These are phyloP conservation scores for Ananas comosus DNA, from an alignment of 176 grass and related monocot species.

Conservation along the genomic window DNA sequence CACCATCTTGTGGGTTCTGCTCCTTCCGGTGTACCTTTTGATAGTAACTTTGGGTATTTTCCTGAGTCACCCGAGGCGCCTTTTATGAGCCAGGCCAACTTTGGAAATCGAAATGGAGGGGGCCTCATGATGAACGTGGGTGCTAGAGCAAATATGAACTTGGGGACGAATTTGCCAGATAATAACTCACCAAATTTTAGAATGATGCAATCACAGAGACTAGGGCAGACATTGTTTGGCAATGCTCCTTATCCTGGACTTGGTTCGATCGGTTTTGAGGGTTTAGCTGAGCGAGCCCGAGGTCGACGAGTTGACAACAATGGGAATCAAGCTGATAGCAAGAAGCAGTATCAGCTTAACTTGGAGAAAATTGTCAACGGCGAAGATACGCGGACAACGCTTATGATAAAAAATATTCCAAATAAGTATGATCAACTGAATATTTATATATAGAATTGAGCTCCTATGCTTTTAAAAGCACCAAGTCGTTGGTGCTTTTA, in stretches of 20 bases:
- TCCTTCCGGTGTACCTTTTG: conserved; percentile 68
- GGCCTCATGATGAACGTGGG: conserved; percentile 51
- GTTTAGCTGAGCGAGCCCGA: conserved; percentile 33
- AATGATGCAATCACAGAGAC: conserved; percentile 41
- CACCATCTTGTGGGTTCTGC: conserved; percentile 72
- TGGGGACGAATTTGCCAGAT: conserved; percentile 39
- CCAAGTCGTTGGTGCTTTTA: too few species aligned
- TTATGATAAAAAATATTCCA: conserved; percentile 98
- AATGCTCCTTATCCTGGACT: conserved; percentile 47
- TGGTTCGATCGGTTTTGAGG: conserved; percentile 44
- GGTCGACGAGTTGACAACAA: conserved; percentile 40
- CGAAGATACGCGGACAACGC: conserved; percentile 71
- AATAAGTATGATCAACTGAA: conserved; percentile 53
- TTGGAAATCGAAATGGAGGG: conserved; percentile 37
- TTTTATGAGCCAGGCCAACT: conserved; percentile 49
- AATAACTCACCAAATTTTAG: conserved; percentile 59
- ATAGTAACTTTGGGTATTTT: conserved; percentile 74
- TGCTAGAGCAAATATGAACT: conserved; percentile 25
- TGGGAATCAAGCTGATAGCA: conserved; percentile 56
- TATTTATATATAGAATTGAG: background rate
- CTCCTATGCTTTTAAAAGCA: too few species aligned
- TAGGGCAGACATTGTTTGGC: conserved; percentile 43
- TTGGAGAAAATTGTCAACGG: conserved; percentile 77
- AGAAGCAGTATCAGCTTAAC: conserved; percentile 88
- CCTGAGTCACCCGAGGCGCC: conserved; percentile 60